Evolutionary conservation across 208 protist genomes (phyloP), one percentile per base, ranked within the genome.

Genomic region (Eutreptiella sp.): DNA sequence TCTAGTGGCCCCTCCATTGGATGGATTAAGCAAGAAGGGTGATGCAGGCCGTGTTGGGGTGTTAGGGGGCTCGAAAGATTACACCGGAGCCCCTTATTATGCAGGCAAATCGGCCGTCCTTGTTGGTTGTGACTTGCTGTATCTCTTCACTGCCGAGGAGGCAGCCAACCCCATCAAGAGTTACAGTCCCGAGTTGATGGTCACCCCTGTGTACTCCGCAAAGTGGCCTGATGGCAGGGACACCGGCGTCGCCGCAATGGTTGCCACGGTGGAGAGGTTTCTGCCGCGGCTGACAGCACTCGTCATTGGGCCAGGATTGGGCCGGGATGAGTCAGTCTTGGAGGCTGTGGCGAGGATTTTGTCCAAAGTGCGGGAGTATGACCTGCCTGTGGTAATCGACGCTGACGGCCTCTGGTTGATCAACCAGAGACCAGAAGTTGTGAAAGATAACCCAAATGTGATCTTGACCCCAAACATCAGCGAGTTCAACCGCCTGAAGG

Each of bases 171-270:
- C 75, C 33, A 71, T 80, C 19, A 85, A 81, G 72, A 58, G 70
- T n/a, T 82, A 84, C 42, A 69, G 70, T 0, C 78, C 78, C 36
- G 76, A 77, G 26, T 42, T 76, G 3, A 79, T 76, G 3, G 70
- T 77, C 3, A 26, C 23, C 16, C 67, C 64, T 26, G 19, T 68
- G 3, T 26, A 53, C 5, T n/a, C n/a, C n/a, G n/a, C n/a, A n/a
- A n/a, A n/a, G n/a, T n/a, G n/a, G n/a, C n/a, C n/a, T n/a, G n/a
- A n/a, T n/a, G n/a, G n/a, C n/a, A n/a, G n/a, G n/a, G 14, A 19
- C 9, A 24, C 43, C n/a, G 58, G 64, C 45, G 19, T 27, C 4
- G 34, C 21, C 29, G 1, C 32, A 28, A 66, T 58, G 1, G 27
- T 46, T 23, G 11, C 42, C n/a, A 21, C 4, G 19, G 35, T 70